Percentiles rank a stretch among this genome's conserved stretches.
Conservation (phyloP, 2,329 filamentous ascomycete species). For the Nemania abortiva region DNA sequence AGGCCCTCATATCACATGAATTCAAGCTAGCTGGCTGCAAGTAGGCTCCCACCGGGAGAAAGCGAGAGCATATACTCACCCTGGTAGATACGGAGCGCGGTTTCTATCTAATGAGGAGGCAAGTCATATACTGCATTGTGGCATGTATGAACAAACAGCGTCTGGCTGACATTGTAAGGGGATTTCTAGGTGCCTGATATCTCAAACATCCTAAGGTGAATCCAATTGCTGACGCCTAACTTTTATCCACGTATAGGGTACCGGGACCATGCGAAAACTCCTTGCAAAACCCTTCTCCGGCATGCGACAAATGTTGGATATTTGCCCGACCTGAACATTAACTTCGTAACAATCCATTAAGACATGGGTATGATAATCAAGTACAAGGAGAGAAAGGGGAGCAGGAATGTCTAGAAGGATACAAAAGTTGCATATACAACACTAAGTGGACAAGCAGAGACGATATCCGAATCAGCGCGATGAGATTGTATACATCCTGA, state of each 20-base stretch:
- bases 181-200: neutral
- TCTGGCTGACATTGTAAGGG: neutral
- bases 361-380: neutral
- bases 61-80: neutral
- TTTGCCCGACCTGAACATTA: conserved; percentile 28
- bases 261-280: conserved; percentile 5
- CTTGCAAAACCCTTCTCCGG: neutral
- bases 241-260: neutral
- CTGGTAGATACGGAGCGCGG: neutral
- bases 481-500: neutral
- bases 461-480: neutral
- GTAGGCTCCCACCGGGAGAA: neutral
- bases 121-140: neutral
- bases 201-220: neutral
- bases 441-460: neutral
- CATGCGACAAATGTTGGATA: neutral
- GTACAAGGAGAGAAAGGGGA: neutral
- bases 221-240: conserved; percentile 21
- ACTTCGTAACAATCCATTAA: conserved; percentile 13
- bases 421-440: neutral
- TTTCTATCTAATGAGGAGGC: neutral
- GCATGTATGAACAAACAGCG: neutral
- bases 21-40: neutral
- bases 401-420: neutral
- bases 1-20: neutral